Evolutionary conservation across 805 yeast species (phyloP).

Genomic region (Yarrowia osloensis): DNA sequence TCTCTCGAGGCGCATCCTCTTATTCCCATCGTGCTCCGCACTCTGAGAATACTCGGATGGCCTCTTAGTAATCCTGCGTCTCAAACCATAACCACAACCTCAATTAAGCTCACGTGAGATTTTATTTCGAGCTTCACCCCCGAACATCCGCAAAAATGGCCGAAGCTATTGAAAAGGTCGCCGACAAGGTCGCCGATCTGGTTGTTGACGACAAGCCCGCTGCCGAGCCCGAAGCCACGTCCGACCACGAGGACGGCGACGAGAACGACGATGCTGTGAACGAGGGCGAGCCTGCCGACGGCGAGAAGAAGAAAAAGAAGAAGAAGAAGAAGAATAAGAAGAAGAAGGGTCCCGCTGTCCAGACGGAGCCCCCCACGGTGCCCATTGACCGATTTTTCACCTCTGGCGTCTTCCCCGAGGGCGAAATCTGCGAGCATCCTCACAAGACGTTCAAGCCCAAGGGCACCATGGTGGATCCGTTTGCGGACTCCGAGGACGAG

Average conservation of each 20-base stretch:
- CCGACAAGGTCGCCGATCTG: constrained; percentile 32
- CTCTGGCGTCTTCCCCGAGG: constrained; percentile 77
- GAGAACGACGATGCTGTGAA: constrained; percentile 43
- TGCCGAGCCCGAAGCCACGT: constrained; percentile 31
- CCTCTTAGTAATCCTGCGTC: no score
- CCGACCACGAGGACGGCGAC: constrained; percentile 40
- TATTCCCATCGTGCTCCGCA: no score
- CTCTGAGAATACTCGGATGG: no score
- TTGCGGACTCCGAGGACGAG: constrained; percentile 27
- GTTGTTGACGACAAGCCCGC: constrained; percentile 26
- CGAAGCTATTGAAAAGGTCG: background rate
- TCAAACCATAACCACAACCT: background rate
- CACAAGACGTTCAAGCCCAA: constrained; percentile 29
- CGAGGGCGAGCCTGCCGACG: constrained; percentile 36
- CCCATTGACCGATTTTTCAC: constrained; percentile 71
- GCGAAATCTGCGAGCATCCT: constrained; percentile 49
- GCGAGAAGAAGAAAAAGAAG: constrained; percentile 53
- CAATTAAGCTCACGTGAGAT: background rate
- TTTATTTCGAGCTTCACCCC: background rate
- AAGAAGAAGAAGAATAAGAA: constrained; percentile 55
- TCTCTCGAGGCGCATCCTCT: no score
- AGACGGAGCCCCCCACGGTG: constrained; percentile 53
- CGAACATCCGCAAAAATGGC: background rate
- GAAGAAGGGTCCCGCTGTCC: constrained; percentile 51
- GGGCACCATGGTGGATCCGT: constrained; percentile 22